Evolutionary conservation across 2,329 filamentous ascomycete genomes (phyloP).

Genomic region (Apiospora saccharicola): DNA sequence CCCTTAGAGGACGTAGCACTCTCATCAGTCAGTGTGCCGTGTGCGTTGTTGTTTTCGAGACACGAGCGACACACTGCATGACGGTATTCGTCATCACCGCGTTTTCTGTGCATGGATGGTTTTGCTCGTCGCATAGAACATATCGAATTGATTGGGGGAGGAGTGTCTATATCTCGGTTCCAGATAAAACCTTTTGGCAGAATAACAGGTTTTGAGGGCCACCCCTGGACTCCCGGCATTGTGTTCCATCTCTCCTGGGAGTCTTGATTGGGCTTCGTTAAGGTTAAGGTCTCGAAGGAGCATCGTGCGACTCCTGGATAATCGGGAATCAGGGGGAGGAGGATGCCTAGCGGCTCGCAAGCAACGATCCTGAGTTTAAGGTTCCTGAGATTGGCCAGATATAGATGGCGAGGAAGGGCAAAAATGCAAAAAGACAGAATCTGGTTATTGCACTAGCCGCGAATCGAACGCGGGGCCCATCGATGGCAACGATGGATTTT

Average conservation of each 20-base stretch:
- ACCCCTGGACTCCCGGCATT: not conserved
- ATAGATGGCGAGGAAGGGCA: not conserved
- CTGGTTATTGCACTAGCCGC: conserved; percentile 39
- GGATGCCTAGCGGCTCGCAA: not conserved
- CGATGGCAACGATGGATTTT: conserved; percentile 63
- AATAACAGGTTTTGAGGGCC: conserved; percentile 4
- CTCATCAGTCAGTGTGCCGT: not conserved
- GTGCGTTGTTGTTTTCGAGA: conserved; percentile 5
- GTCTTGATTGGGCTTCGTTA: not conserved
- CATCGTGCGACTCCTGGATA: not conserved
- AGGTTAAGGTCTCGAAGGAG: not conserved
- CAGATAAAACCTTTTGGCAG: not conserved
- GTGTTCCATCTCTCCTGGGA: not conserved
- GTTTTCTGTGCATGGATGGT: not conserved
- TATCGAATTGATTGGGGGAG: not conserved
- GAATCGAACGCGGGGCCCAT: conserved; percentile 58
- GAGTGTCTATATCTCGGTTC: not conserved
- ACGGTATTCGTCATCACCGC: conserved; percentile 1
- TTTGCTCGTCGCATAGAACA: not conserved
- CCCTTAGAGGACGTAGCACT: not conserved
- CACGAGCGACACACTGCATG: not conserved
- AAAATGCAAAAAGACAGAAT: not conserved
- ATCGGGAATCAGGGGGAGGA: not conserved
- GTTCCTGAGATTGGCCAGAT: not conserved
- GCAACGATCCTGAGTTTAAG: not conserved